Conservation (phyloP, 768 basidiomycete species). For the Trametes cinnabarina region DNA sequence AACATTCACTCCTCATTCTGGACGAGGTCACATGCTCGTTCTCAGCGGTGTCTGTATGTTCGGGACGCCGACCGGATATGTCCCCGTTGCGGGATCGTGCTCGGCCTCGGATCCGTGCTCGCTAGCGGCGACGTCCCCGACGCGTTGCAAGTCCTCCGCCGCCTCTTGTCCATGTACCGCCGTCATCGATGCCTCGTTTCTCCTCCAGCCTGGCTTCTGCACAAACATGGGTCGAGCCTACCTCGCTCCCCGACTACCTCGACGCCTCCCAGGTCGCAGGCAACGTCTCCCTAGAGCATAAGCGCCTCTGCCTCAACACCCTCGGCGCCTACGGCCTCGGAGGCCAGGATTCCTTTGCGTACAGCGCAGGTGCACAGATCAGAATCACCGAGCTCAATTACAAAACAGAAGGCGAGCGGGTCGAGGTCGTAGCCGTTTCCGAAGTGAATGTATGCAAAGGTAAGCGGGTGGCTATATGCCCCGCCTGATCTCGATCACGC, state of each 20-base stretch:
- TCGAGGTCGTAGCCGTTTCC: slow-evolving; percentile 61
- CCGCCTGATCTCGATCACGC: not conserved
- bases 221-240: slow-evolving; percentile 62
- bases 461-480: slow-evolving; percentile 30
- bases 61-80: not conserved
- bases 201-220: slow-evolving; percentile 21
- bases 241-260: slow-evolving; percentile 54
- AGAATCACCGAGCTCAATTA: slow-evolving; percentile 60
- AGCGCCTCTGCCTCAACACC: slow-evolving; percentile 66
- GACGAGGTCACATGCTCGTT: no score
- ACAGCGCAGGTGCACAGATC: slow-evolving; percentile 57
- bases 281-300: slow-evolving; percentile 59
- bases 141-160: not conserved
- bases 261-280: slow-evolving; percentile 59
- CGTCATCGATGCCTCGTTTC: slow-evolving; percentile 7
- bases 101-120: not conserved
- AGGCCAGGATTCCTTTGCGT: slow-evolving; percentile 57
- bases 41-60: not conserved
- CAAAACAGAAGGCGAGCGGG: slow-evolving; percentile 42
- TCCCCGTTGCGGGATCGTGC: not conserved
- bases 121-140: not conserved
- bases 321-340: slow-evolving; percentile 73
- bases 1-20: no score
- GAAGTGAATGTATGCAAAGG: slow-evolving; percentile 64
- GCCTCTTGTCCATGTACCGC: no score